A percentile compares a stretch with the other conserved stretches of the same genome.
phyloP scores from a whole-genome alignment of 2,329 filamentous ascomycete genomes.

The Colletotrichum spinosum region DNA sequence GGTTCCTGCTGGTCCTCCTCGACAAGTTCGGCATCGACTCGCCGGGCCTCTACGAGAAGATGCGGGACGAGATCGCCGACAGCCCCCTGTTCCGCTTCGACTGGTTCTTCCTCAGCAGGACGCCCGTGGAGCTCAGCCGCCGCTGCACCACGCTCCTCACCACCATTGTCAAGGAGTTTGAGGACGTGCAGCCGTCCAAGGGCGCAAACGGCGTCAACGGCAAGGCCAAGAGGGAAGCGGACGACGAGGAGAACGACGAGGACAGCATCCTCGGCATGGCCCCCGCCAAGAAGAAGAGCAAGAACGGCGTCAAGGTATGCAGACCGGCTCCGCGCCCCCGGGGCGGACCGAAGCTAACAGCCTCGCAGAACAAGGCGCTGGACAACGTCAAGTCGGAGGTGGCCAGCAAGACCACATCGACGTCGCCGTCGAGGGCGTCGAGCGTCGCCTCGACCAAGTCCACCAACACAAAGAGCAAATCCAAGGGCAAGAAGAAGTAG shows the following conservation, averaged over 20 bases:
- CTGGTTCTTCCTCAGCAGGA: slow-evolving; percentile 98
- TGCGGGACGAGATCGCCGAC: slow-evolving; percentile 96
- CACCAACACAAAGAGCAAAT: slow-evolving; percentile 53
- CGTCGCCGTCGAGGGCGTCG: slow-evolving; percentile 83
- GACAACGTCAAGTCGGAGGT: slow-evolving; percentile 83
- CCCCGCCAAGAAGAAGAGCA: slow-evolving; percentile 94
- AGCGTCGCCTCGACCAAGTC: slow-evolving; percentile 85
- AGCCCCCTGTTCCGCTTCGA: slow-evolving; percentile 97
- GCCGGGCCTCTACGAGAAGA: slow-evolving; percentile 90
- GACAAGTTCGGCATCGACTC: slow-evolving; percentile 93
- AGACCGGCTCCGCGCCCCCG: slow-evolving; percentile 23
- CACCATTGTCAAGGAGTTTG: slow-evolving; percentile 94
- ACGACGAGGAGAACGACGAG: slow-evolving; percentile 88
- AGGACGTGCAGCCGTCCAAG: slow-evolving; percentile 69
- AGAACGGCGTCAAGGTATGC: slow-evolving; percentile 87
- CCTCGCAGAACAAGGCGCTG: slow-evolving; percentile 85
- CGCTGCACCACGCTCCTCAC: slow-evolving; percentile 94
- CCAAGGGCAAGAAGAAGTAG: slow-evolving; percentile 66
- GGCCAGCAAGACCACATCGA: slow-evolving; percentile 80
- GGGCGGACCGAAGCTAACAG: slow-evolving; percentile 20
- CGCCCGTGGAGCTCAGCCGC: slow-evolving; percentile 90
- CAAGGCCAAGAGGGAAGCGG: slow-evolving; percentile 78
- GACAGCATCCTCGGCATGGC: slow-evolving; percentile 82
- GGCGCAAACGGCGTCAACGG: slow-evolving; percentile 72
- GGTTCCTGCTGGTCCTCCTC: slow-evolving; percentile 92